phyloP scores from a whole-genome alignment of 192 early-diverging fungal species.

The Umbelopsis ramanniana region DNA sequence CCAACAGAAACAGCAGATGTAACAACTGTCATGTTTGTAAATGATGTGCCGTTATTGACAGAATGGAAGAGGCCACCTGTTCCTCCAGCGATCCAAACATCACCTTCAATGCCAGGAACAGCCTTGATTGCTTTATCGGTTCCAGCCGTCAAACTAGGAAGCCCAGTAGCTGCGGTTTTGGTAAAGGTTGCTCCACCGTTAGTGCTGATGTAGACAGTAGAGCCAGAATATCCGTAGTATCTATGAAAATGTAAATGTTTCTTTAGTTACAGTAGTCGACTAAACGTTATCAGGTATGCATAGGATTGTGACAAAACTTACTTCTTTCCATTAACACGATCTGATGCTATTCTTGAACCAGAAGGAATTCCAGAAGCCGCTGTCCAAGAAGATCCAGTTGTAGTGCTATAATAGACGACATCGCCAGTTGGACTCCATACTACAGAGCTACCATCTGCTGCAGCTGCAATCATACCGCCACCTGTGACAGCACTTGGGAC shows the following conservation, averaged over 20 bases:
- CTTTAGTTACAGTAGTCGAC: background rate
- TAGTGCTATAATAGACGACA: background rate
- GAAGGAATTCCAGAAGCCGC: background rate
- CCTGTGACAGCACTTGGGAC: constrained; percentile 1
- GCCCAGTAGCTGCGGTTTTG: background rate
- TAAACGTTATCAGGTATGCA: too few species aligned
- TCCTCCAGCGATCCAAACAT: background rate
- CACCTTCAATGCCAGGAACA: background rate
- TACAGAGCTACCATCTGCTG: background rate
- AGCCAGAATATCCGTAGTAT: background rate
- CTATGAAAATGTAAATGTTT: background rate
- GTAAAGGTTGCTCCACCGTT: background rate
- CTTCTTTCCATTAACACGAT: background rate
- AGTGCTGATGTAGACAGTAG: background rate
- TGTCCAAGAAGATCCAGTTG: background rate
- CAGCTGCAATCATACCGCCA: background rate
- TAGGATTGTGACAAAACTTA: background rate
- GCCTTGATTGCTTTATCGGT: constrained; percentile 1
- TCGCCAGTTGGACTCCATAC: background rate
- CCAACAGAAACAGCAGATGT: background rate
- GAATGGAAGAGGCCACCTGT: background rate
- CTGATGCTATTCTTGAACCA: background rate
- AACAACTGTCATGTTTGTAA: background rate
- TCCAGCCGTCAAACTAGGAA: background rate
- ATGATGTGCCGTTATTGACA: background rate